Conservation (phyloP, 2,329 filamentous ascomycete genomes). For the Aspergillus vadensis region DNA sequence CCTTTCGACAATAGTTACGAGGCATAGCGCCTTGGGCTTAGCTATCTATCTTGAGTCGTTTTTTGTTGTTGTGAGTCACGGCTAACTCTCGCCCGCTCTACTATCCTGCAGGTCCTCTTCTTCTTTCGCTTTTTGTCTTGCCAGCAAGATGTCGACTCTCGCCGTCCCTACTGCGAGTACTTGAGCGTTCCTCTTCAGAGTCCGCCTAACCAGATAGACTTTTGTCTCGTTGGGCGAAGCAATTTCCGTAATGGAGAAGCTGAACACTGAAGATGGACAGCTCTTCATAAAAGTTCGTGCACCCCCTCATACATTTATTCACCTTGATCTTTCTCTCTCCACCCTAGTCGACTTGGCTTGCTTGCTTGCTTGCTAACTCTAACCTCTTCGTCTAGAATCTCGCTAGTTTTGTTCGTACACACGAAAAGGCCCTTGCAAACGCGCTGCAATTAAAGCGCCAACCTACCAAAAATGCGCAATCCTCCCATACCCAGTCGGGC, state of each 20-base stretch:
- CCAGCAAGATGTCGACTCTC: conserved; percentile 39
- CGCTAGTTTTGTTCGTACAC: conserved; percentile 91
- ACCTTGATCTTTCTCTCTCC: not conserved
- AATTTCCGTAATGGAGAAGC: conserved; percentile 48
- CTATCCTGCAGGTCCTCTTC: conserved; percentile 24
- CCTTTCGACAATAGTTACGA: not conserved
- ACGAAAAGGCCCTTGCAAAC: conserved; percentile 96
- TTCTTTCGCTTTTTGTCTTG: conserved; percentile 15
- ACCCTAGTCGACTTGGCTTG: not conserved
- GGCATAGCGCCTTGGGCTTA: not conserved
- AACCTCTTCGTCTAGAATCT: conserved; percentile 67
- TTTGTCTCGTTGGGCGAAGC: conserved; percentile 32
- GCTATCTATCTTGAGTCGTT: too few relatives aligned
- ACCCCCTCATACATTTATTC: not conserved
- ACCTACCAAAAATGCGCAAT: conserved; percentile 67
- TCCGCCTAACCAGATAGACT: conserved; percentile 33
- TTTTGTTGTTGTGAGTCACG: not conserved
- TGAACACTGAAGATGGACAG: conserved; percentile 54
- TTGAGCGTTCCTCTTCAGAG: conserved; percentile 41
- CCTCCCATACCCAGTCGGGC: conserved; percentile 50
- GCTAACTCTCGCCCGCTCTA: conserved; percentile 10
- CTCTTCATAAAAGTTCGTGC: conserved; percentile 50
- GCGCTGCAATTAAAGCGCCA: conserved; percentile 81
- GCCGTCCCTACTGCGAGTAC: conserved; percentile 29
- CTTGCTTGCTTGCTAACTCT: conserved; percentile 10